phyloP scores from a whole-genome alignment of 1,139 yeast species.

The Wickerhamomyces sp. region DNA sequence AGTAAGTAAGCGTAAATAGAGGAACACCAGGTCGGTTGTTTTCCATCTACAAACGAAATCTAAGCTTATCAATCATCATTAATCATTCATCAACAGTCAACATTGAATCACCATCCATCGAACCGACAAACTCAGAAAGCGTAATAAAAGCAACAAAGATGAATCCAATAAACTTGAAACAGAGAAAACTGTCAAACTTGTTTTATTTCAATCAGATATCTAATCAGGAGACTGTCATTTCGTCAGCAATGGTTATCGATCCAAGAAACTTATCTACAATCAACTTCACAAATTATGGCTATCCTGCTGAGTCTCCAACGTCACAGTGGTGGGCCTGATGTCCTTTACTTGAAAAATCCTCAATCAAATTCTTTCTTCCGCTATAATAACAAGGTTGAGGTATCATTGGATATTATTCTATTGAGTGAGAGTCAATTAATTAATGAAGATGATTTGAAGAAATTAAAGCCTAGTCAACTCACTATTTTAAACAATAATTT shows the following conservation, averaged over 20 bases:
- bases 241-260: conserved; percentile 17
- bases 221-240: conserved; percentile 7
- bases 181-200: conserved; percentile 19
- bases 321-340: conserved; percentile 27
- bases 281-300: conserved; percentile 15
- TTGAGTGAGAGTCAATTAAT: conserved; percentile 26
- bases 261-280: conserved; percentile 15
- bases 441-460: conserved; percentile 15
- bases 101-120: not conserved
- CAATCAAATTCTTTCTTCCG: conserved; percentile 10
- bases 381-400: conserved; percentile 21
- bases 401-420: conserved; percentile 24
- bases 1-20: too few relatives aligned
- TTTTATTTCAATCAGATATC: conserved; percentile 17
- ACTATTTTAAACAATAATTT: conserved; percentile 19
- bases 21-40: too few relatives aligned
- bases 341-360: conserved; percentile 23
- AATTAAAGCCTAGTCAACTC: conserved; percentile 3
- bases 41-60: too few relatives aligned
- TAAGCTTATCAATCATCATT: too few relatives aligned
- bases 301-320: conserved; percentile 16
- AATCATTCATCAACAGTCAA: not conserved
- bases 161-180: conserved; percentile 18
- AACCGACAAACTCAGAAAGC: not conserved
- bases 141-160: conserved; percentile 1